Evolutionary conservation across 176 grass and related monocot genomes (phyloP).

Genomic region (Carex cristatella): DNA sequence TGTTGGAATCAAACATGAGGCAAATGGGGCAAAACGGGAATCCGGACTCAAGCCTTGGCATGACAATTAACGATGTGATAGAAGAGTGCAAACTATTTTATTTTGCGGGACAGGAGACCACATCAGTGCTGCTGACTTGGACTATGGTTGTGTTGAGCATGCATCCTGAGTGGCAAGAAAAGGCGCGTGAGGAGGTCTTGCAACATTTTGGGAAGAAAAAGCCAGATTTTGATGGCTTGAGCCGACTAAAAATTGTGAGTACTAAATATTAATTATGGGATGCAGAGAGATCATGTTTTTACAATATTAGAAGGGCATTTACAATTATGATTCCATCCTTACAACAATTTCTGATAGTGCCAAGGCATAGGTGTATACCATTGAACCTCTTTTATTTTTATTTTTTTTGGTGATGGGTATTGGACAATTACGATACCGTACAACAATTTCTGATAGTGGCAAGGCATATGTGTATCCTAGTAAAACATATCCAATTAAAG

Average conservation of each 20-base stretch:
- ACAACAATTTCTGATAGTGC: no score
- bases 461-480: neutral
- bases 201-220: slow-evolving; percentile 38
- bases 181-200: slow-evolving; percentile 67
- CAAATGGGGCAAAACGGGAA: slow-evolving; percentile 32
- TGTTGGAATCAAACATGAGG: slow-evolving; percentile 61
- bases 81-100: slow-evolving; percentile 90
- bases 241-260: slow-evolving; percentile 57
- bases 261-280: neutral
- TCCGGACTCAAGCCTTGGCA: slow-evolving; percentile 18
- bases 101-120: slow-evolving; percentile 76
- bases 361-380: no score
- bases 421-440: neutral
- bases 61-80: slow-evolving; percentile 62
- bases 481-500: neutral
- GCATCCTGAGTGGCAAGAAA: slow-evolving; percentile 72
- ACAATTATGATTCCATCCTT: neutral
- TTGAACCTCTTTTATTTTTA: no score
- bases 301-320: neutral
- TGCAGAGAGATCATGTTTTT: neutral
- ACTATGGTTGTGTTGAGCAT: slow-evolving; percentile 59
- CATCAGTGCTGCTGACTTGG: slow-evolving; percentile 74
- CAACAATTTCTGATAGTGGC: neutral
- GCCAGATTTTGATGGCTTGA: slow-evolving; percentile 52
- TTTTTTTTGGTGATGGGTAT: no score